phyloP scores from a whole-genome alignment of 2,329 filamentous ascomycete genomes.

The Penicillium psychrosexuale region DNA sequence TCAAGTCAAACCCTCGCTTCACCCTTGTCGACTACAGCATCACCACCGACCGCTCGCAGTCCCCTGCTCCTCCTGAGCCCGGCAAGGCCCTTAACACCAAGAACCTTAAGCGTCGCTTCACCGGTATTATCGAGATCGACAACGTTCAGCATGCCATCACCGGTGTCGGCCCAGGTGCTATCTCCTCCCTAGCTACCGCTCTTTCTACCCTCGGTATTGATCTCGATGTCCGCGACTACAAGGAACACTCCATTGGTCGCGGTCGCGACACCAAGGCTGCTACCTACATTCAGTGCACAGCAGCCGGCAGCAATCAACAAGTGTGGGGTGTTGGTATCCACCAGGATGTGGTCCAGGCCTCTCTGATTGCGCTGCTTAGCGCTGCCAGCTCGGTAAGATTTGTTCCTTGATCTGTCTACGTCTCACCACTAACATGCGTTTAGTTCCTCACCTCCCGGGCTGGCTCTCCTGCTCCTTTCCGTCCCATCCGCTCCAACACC shows the following conservation, averaged over 20 bases:
- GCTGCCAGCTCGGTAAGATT: conserved; percentile 77
- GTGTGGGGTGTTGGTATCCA: conserved; percentile 60
- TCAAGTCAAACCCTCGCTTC: conserved; percentile 80
- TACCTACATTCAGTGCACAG: conserved; percentile 86
- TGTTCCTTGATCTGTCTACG: background rate
- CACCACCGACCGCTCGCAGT: conserved; percentile 73
- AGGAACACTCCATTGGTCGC: conserved; percentile 86
- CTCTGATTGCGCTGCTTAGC: conserved; percentile 77
- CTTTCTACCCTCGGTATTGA: conserved; percentile 75
- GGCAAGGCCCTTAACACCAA: conserved; percentile 74
- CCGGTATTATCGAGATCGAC: conserved; percentile 79
- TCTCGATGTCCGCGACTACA: conserved; percentile 90
- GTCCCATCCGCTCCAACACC: conserved; percentile 55
- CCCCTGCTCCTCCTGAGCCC: conserved; percentile 64
- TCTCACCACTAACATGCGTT: conserved; percentile 1
- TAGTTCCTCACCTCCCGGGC: conserved; percentile 72
- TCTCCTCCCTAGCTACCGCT: conserved; percentile 82
- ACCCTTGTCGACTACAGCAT: conserved; percentile 89
- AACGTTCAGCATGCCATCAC: conserved; percentile 72
- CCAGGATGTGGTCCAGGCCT: conserved; percentile 87
- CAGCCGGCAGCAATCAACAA: conserved; percentile 58
- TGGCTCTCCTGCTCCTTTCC: conserved; percentile 64
- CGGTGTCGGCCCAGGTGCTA: conserved; percentile 83
- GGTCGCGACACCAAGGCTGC: conserved; percentile 87
- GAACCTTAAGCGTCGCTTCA: conserved; percentile 77